Conservation (phyloP, 2,329 filamentous ascomycete genomes). For the Epichloe glyceriae region DNA sequence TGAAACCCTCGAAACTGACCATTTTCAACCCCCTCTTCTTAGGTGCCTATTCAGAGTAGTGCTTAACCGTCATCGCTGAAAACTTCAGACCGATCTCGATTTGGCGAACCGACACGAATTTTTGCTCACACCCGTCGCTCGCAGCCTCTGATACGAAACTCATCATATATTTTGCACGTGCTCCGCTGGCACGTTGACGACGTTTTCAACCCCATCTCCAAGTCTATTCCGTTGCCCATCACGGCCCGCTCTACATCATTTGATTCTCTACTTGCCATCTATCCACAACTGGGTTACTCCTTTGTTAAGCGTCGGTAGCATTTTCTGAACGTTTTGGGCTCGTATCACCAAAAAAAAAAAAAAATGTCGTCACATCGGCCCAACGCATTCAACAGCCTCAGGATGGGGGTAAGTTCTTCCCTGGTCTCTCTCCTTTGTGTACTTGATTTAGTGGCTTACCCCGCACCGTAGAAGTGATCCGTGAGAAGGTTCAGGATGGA, state of each 20-base stretch:
- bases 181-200: neutral
- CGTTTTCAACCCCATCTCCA: neutral
- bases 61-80: neutral
- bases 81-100: slow-evolving; percentile 1
- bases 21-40: neutral
- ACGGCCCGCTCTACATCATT: slow-evolving; percentile 21
- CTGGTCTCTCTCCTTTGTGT: slow-evolving; percentile 4
- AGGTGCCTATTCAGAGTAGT: slow-evolving; percentile 2
- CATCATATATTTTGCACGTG: neutral
- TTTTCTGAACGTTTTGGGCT: slow-evolving; percentile 14
- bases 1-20: neutral
- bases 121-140: neutral
- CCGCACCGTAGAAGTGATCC: slow-evolving; percentile 66
- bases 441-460: slow-evolving; percentile 13
- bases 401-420: slow-evolving; percentile 76
- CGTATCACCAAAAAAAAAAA: slow-evolving; percentile 12
- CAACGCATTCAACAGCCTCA: slow-evolving; percentile 72
- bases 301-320: slow-evolving; percentile 15
- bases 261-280: slow-evolving; percentile 17
- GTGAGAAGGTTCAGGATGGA: slow-evolving; percentile 98
- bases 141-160: neutral
- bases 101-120: neutral
- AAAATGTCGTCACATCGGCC: slow-evolving; percentile 83
- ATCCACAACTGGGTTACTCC: slow-evolving; percentile 11
- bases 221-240: slow-evolving; percentile 19